These are phyloP conservation scores for Meyerozyma elateridarum DNA, from an alignment of 1,139 yeast species.

Conservation along the genomic window DNA sequence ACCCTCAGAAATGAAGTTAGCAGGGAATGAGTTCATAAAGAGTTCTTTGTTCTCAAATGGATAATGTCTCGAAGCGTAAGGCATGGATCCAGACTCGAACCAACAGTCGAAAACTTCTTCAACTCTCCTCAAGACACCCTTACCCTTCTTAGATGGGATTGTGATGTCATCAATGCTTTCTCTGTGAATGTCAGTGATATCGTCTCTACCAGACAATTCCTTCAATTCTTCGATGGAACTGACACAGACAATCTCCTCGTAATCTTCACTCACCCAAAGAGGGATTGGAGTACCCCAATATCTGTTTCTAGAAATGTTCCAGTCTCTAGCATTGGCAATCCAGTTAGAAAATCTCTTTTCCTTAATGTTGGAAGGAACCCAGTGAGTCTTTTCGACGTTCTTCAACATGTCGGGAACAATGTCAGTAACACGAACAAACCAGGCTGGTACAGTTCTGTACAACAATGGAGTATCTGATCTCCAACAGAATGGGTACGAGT, in stretches of 20 bases:
- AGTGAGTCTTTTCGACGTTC: constrained; percentile 79
- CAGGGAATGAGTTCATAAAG: constrained; percentile 59
- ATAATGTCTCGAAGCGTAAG: constrained; percentile 93
- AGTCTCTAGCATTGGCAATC: constrained; percentile 98
- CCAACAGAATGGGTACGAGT: constrained; percentile 99
- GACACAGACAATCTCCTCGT: constrained; percentile 85
- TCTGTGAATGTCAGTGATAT: constrained; percentile 89
- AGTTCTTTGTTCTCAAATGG: constrained; percentile 82
- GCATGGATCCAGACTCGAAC: constrained; percentile 99
- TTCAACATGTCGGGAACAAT: constrained; percentile 85
- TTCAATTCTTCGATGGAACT: constrained; percentile 86
- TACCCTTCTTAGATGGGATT: constrained; percentile 90
- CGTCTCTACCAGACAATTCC: constrained; percentile 73
- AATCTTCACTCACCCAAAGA: constrained; percentile 93
- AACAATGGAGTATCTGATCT: constrained; percentile 97
- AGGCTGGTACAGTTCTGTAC: constrained; percentile 95
- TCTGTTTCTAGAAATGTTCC: constrained; percentile 97
- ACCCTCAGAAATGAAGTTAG: constrained; percentile 97
- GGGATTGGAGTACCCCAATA: constrained; percentile 99
- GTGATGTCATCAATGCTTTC: constrained; percentile 87
- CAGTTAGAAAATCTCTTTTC: constrained; percentile 96
- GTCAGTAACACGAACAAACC: constrained; percentile 92
- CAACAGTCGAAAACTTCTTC: constrained; percentile 99
- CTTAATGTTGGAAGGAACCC: constrained; percentile 91
- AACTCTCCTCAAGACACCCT: constrained; percentile 80